These are phyloP conservation scores for Rubus idaeus DNA, from an alignment of 306 rosid species.

Conservation along the genomic window DNA sequence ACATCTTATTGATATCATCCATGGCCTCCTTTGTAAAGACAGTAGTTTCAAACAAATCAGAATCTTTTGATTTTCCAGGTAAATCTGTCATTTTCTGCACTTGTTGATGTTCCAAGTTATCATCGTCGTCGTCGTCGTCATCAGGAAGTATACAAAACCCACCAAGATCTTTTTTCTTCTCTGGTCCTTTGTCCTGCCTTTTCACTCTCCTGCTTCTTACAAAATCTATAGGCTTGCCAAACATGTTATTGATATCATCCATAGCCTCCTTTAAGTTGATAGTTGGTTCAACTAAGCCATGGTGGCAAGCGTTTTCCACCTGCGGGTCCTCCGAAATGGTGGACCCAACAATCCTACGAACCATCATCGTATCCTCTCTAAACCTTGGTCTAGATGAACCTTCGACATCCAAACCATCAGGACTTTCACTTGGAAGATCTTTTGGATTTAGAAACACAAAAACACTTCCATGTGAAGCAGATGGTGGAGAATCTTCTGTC, in stretches of 20 bases:
- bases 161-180: slow-evolving; percentile 38
- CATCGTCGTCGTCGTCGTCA: slow-evolving; percentile 33
- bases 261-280: slow-evolving; percentile 93
- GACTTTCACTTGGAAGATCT: slow-evolving; percentile 49
- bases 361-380: slow-evolving; percentile 87
- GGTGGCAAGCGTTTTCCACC: slow-evolving; percentile 95
- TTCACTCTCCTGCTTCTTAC: slow-evolving; percentile 57
- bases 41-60: slow-evolving; percentile 81
- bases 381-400: slow-evolving; percentile 48
- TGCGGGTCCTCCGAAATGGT: slow-evolving; percentile 72
- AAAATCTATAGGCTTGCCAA: slow-evolving; percentile 91
- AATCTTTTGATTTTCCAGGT: slow-evolving; percentile 37
- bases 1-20: slow-evolving; percentile 90
- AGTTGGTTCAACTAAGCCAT: slow-evolving; percentile 94
- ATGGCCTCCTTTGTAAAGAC: slow-evolving; percentile 74
- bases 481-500: slow-evolving; percentile 41
- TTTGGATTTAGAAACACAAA: slow-evolving; percentile 64
- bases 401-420: slow-evolving; percentile 39
- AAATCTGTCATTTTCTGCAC: slow-evolving; percentile 43
- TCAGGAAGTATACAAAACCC: slow-evolving; percentile 87
- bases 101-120: slow-evolving; percentile 44
- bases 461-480: slow-evolving; percentile 43
- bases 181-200: slow-evolving; percentile 55
- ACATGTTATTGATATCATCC: slow-evolving; percentile 94
- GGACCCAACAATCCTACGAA: slow-evolving; percentile 88